Conservation (phyloP, 192 early-diverging fungal species). For the Umbelopsis isabellina region DNA sequence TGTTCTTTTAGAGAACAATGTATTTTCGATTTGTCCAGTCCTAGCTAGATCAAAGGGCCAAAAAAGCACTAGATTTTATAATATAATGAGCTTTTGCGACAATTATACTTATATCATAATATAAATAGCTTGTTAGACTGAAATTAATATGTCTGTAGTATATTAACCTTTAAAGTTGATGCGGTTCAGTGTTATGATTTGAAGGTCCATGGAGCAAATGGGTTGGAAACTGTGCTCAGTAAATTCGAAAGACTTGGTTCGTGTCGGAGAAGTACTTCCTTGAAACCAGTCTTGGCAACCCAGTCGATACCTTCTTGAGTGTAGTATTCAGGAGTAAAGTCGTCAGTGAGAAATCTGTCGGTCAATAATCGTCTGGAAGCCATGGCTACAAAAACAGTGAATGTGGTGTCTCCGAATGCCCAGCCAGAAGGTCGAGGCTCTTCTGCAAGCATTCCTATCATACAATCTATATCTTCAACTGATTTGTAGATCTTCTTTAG, state of each 20-base stretch:
- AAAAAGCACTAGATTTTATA: too few relatives aligned
- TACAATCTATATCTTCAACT: conserved; percentile 3
- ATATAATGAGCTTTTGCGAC: too few relatives aligned
- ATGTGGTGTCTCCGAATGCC: conserved; percentile 19
- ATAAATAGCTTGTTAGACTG: too few relatives aligned
- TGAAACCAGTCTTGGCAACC: neutral
- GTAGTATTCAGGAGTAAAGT: conserved; percentile 15
- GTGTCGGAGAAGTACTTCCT: neutral
- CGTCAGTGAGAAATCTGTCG: conserved; percentile 7
- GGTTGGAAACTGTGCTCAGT: neutral
- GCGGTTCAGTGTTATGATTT: neutral
- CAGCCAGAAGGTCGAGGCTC: conserved; percentile 6
- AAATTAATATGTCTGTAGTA: too few relatives aligned
- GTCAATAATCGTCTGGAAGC: neutral
- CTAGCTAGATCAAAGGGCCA: too few relatives aligned
- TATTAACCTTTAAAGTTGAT: too few relatives aligned
- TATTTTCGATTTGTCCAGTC: too few relatives aligned
- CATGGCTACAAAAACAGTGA: conserved; percentile 5
- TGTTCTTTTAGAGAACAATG: too few relatives aligned
- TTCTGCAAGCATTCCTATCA: conserved; percentile 10
- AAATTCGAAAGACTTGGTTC: neutral
- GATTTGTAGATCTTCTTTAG: neutral
- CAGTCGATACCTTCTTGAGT: conserved; percentile 15
- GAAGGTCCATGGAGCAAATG: conserved; percentile 18
- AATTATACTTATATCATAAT: too few relatives aligned